Base-by-base conservation (phyloP, 2,329 filamentous ascomycete species). In the Fusarium sulawesiense region DNA sequence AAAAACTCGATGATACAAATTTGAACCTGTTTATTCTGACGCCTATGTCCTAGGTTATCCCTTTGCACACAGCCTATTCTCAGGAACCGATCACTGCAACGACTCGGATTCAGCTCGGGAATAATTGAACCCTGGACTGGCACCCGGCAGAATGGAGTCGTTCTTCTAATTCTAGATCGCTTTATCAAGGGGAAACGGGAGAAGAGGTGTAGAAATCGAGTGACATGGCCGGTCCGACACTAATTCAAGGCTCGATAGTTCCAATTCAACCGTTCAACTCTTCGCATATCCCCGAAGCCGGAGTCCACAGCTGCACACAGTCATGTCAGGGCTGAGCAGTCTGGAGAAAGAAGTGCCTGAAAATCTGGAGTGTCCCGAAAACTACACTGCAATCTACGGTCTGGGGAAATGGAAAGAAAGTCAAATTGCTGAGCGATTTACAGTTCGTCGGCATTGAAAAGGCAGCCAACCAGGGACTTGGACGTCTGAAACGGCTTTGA, bases 381-480 rank as follows among this genome's bases (percentile, higher is more conserved):
- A 30, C 11, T 64, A 68, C 68, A 64, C 20, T 56, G 14, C 42
- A 64, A 60, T 60, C 45, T 47, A 60, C 40, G 58, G 67, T 73
- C 72, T 74, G 72, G 72, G 72, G 72, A 71, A 75, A 68, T 56
- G 72, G 63, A 70, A 70, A 57, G 56, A 70, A 64, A 64, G 47
- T 73, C 66, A 70, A 65, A 65, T 70, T 64, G 42, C 61, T 75
- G 73, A 73, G 71, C 64, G 71, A 74, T 75, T 75, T 73, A 69
- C 65, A 66, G n/a, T 65, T 66, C 42, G 44, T 66, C 55, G 61
- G 47, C 41, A 34, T 25, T 42, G 61, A 56, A 49, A 23, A 44
- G 16, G 18, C 29, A 64, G 27, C 65, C 58, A 63, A 66, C 59
- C 64, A 67, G 56, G 57, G 29, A 29, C 53, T 29, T 47, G 48